phyloP scores from a whole-genome alignment of 1,284 basidiomycete genomes.

The Schizophyllum commune region DNA sequence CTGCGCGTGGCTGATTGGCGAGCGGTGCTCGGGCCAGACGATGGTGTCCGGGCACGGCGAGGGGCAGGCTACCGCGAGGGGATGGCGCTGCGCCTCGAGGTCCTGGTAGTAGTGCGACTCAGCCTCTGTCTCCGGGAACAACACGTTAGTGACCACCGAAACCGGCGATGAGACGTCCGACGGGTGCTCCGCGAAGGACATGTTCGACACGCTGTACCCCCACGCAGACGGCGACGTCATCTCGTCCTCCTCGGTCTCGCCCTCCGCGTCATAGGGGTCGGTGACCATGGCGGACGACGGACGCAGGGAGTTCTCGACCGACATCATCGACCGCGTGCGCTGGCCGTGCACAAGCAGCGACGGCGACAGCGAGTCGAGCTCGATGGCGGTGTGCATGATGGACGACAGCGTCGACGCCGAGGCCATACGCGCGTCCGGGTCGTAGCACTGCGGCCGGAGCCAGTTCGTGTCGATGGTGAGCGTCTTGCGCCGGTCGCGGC shows the following conservation, averaged over 20 bases:
- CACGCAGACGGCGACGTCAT: conserved; percentile 37
- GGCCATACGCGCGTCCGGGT: conserved; percentile 36
- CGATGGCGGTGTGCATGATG: conserved; percentile 66
- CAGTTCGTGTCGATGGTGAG: conserved; percentile 57
- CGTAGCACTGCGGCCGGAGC: conserved; percentile 44
- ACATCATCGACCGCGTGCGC: conserved; percentile 8
- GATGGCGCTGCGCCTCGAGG: neutral
- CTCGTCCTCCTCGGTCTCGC: conserved; percentile 37
- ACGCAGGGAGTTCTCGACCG: neutral
- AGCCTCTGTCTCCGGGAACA: neutral
- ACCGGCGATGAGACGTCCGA: neutral
- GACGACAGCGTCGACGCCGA: conserved; percentile 49
- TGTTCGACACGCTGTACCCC: conserved; percentile 28
- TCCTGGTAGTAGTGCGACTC: neutral
- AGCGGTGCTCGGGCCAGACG: neutral
- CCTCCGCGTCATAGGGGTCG: conserved; percentile 33
- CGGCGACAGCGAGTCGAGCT: conserved; percentile 46
- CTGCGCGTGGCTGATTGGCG: neutral
- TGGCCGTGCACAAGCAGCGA: conserved; percentile 40
- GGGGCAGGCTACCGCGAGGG: neutral
- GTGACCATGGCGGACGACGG: conserved; percentile 3
- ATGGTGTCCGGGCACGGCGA: neutral
- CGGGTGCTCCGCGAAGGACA: conserved; percentile 17
- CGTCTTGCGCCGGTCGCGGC: conserved; percentile 28
- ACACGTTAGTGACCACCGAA: neutral